Evolutionary conservation across 257 asterid species (phyloP), one percentile per base, ranked within the genome.

Genomic region (Cruciata laevipes): DNA sequence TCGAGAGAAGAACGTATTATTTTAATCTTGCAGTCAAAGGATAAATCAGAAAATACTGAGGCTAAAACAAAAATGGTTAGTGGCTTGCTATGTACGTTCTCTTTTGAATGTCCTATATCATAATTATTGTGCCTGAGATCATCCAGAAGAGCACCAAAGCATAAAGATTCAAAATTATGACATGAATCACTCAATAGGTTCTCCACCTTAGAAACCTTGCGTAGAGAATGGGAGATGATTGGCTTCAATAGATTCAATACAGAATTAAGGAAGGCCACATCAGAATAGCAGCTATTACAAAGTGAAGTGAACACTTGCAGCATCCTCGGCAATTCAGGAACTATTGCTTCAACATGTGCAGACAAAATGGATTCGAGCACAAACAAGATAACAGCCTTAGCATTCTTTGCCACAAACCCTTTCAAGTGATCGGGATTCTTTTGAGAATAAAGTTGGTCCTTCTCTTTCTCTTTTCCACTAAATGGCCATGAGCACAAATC

Each of bases 401-500:
- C 92, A 84, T 94, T 94, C 82, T 88, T 90, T 64, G 97, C 90
- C 71, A 80, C 88, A 76, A 83, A 90, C 53, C 99, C 99, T 80
- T 85, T 94, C 70, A 78, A 79, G 82, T 73, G 69, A 73, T 75
- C 84, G 44, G 81, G 70, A 69, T 76, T 79, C 14, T 79, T 72
- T 40, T 70, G 78, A 75, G 70, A 62, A 58, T 65, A 66, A 53
- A 64, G 63, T 63, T 76, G 80, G 74, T 67, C 78, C 67, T 70
- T 77, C 63, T 80, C 78, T 69, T 69, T 77, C 63, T 80, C 82
- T 76, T 80, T 80, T 57, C 69, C 88, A 70, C 82, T 72, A 81
- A 90, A 90, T 56, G 97, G 97, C 90, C 87, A 81, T 35, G 85
- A 83, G 82, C 97, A 94, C 68, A 94, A 85, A 75, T 88, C 89